Base-by-base conservation (phyloP, 1,139 yeast species). In the Candida sp. region DNA sequence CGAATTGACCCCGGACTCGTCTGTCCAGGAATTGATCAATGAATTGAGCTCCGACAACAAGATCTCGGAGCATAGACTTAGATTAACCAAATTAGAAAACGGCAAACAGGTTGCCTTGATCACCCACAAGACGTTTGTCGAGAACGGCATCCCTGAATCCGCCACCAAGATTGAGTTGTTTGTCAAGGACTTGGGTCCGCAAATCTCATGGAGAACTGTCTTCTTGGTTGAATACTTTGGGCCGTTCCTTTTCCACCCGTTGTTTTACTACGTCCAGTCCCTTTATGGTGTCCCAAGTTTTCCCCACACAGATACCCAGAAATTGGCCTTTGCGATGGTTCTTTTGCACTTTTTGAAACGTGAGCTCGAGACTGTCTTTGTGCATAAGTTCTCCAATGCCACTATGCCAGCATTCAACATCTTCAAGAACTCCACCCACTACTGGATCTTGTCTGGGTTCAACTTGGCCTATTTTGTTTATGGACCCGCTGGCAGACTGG, bases 401-500 rank as follows among this genome's bases (percentile, higher is more conserved):
- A 94, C 99, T 30, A 94, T 94, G 99, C 99, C 99, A 3, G 65
- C 88, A 45, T 81, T 84, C 68, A 90, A 91, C 70, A 74, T 94
- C 55, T 89, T 94, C 78, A 91, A 93, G 72, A 94, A 94, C 75
- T 87, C 93, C 37, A 77, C 81, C 57, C 98, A 94, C 68, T 94
- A 94, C 73, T 93, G 98, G 98, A 67, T 90, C 31, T 75, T 94
- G 56, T 88, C 94, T 43, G 98, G 98, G 1, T 67, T 89, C 34
- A 77, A 84, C 58, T 77, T 90, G 49, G 83, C 91, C 3, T 83
- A 78, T 59, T 87, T 89, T 57, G 77, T 86, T 44, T 93, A 90
- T 56, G 83, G 88, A 4, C 96, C 96, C 8, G 23, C 34, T 9
- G 33, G 32, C 27, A 33, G 23, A 28, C 46, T 34, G 32, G 56